These are phyloP conservation scores for Solanum megistacrolobum DNA, from an alignment of 257 asterid species.

Conservation along the genomic window DNA sequence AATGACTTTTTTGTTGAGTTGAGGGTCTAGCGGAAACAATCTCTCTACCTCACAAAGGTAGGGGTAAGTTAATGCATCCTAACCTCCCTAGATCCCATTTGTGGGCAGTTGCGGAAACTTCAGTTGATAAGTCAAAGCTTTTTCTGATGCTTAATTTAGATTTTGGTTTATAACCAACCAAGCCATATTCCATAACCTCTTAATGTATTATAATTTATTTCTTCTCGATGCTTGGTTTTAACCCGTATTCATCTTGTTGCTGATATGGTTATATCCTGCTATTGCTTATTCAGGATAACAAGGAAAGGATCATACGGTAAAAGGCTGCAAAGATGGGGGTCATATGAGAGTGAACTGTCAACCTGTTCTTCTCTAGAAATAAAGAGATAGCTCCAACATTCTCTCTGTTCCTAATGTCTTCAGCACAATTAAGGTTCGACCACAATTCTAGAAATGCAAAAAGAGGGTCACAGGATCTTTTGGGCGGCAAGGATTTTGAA, in stretches of 20 bases:
- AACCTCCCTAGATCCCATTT: background rate
- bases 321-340: background rate
- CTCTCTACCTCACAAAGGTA: background rate
- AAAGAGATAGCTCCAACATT: background rate
- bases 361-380: background rate
- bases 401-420: conserved; percentile 31
- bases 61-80: background rate
- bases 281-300: background rate
- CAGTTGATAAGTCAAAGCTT: background rate
- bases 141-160: background rate
- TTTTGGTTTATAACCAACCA: background rate
- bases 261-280: background rate
- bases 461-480: conserved; percentile 16
- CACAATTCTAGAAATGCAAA: conserved; percentile 27
- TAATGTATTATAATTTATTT: background rate
- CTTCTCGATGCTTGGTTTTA: background rate
- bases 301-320: background rate
- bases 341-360: background rate
- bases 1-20: background rate
- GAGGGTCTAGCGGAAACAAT: background rate
- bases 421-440: conserved; percentile 15
- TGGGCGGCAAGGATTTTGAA: conserved; percentile 2
- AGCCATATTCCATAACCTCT: background rate
- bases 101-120: background rate
- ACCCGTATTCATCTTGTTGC: background rate